Evolutionary conservation across 768 basidiomycete species (phyloP).

Genomic region (Psilocybe subaeruginosa): DNA sequence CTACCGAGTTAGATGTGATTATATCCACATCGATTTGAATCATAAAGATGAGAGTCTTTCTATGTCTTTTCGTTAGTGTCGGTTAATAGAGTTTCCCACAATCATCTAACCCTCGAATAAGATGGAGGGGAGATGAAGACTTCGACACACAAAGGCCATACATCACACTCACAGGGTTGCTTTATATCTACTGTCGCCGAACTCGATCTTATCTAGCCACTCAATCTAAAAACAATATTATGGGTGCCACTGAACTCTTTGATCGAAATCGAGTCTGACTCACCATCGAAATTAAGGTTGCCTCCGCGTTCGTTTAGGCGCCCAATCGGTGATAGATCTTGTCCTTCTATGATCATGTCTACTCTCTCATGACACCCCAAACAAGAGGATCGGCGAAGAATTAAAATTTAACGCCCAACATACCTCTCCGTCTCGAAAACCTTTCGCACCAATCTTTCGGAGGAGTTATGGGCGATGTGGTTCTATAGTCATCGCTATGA

Average conservation of each 20-base stretch:
- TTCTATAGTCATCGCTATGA: not conserved
- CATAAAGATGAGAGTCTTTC: too few relatives aligned
- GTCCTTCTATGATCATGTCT: not conserved
- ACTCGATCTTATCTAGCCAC: not conserved
- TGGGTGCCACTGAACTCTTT: not conserved
- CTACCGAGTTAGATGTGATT: too few relatives aligned
- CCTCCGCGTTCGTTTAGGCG: constrained; percentile 10
- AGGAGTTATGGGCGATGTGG: not conserved
- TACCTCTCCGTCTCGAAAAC: not conserved
- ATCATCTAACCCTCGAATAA: not conserved
- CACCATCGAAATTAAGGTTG: not conserved
- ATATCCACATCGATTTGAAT: too few relatives aligned
- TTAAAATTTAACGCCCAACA: not conserved
- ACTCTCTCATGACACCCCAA: not conserved
- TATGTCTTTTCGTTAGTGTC: too few relatives aligned
- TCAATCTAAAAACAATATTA: not conserved
- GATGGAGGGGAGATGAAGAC: too few relatives aligned
- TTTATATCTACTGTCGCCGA: not conserved
- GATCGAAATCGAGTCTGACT: not conserved
- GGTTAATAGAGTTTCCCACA: not conserved
- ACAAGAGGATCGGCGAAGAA: not conserved
- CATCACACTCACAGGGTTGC: not conserved
- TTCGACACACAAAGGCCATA: not conserved
- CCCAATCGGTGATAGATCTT: constrained; percentile 21
- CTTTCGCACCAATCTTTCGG: not conserved